Evolutionary conservation across 305 asterid genomes (phyloP).

Genomic region (Fraxinus nigra): DNA sequence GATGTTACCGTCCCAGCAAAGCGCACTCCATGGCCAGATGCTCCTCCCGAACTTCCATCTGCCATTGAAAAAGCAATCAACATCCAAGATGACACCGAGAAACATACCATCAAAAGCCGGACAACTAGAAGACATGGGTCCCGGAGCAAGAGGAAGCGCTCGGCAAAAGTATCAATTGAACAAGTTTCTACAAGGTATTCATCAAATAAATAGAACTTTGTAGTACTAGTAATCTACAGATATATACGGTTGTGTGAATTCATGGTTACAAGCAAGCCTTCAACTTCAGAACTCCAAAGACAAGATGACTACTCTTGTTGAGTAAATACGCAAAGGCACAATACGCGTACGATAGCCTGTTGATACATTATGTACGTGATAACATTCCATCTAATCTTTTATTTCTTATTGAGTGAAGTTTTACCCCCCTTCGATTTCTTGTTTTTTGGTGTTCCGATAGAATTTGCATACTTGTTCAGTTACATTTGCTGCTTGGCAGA

Average conservation of each 20-base stretch:
- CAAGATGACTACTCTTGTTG: neutral
- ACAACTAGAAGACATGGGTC: slow-evolving; percentile 65
- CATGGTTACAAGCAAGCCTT: slow-evolving; percentile 14
- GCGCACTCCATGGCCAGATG: slow-evolving; percentile 94
- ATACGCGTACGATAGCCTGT: slow-evolving; percentile 18
- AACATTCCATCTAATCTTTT: neutral
- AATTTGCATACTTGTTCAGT: neutral
- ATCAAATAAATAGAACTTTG: slow-evolving; percentile 8
- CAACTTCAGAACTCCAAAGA: neutral
- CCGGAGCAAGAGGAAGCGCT: slow-evolving; percentile 65
- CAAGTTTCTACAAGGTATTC: slow-evolving; percentile 36
- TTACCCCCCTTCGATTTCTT: neutral
- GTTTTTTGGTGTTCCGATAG: neutral
- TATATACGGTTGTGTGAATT: slow-evolving; percentile 15
- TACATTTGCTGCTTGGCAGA: neutral
- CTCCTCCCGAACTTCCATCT: slow-evolving; percentile 77
- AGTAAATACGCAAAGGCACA: slow-evolving; percentile 19
- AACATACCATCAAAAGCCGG: slow-evolving; percentile 40
- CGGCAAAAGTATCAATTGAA: slow-evolving; percentile 44
- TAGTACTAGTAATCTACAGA: neutral
- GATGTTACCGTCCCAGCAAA: slow-evolving; percentile 84
- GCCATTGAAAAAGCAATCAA: slow-evolving; percentile 38
- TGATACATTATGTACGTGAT: neutral
- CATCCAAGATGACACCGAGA: slow-evolving; percentile 48
- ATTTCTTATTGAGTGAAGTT: slow-evolving; percentile 2